Evolutionary conservation across 2,329 filamentous ascomycete species (phyloP).

Genomic region (Leptographium radiaticola): DNA sequence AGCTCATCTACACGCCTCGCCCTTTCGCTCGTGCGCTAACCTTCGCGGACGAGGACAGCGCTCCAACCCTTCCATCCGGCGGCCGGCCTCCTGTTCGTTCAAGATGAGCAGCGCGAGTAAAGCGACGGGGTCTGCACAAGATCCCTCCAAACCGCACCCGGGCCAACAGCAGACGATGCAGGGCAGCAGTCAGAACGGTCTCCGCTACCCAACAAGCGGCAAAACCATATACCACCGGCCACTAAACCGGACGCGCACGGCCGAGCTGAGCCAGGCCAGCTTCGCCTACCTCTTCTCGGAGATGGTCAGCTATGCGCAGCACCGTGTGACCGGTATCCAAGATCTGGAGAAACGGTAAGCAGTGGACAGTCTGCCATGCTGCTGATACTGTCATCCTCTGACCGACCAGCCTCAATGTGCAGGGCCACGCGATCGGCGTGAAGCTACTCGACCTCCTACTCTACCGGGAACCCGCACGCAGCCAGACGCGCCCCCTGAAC

Average conservation of each 20-base stretch:
- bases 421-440: slow-evolving; percentile 87
- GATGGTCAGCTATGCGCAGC: slow-evolving; percentile 92
- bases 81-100: neutral
- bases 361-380: neutral
- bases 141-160: neutral
- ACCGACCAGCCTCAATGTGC: slow-evolving; percentile 60
- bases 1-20: neutral
- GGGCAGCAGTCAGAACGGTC: slow-evolving; percentile 40
- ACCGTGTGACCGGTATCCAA: slow-evolving; percentile 78
- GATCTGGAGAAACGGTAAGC: slow-evolving; percentile 79
- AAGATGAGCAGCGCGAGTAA: slow-evolving; percentile 6
- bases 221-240: slow-evolving; percentile 98
- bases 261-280: slow-evolving; percentile 81
- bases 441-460: slow-evolving; percentile 92
- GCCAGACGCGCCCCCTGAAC: slow-evolving; percentile 66
- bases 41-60: neutral
- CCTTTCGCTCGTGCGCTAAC: neutral
- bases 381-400: slow-evolving; percentile 1
- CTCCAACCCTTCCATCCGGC: neutral
- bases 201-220: slow-evolving; percentile 81
- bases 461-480: slow-evolving; percentile 60
- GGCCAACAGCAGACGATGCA: neutral
- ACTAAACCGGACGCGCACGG: slow-evolving; percentile 75
- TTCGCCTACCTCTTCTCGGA: slow-evolving; percentile 95
- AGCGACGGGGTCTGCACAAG: slow-evolving; percentile 2